Evolutionary conservation across 1,284 basidiomycete genomes (phyloP).

Genomic region (Cryptococcus sp.): DNA sequence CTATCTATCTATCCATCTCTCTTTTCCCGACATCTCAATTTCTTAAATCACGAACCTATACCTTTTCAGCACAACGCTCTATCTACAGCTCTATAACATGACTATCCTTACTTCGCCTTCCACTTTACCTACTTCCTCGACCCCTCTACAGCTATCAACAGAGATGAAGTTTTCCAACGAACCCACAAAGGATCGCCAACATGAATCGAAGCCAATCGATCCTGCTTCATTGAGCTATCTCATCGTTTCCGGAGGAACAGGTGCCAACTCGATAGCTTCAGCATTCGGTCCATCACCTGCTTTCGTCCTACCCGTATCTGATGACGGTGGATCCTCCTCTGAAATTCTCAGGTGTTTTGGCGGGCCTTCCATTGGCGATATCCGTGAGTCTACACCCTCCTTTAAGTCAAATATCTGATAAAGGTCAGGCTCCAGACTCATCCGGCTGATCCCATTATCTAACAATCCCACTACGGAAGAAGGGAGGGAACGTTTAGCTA

Average conservation of each 20-base stretch:
- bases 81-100: too few species aligned
- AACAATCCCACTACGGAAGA: conserved; percentile 13
- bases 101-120: too few species aligned
- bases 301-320: conserved; percentile 50
- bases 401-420: not conserved
- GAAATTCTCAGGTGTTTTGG: conserved; percentile 52
- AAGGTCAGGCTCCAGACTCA: conserved; percentile 48
- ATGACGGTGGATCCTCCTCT: conserved; percentile 52
- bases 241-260: conserved; percentile 53
- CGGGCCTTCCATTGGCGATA: conserved; percentile 50
- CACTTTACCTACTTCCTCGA: too few species aligned
- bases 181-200: too few species aligned
- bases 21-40: too few species aligned
- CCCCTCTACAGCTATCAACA: too few species aligned
- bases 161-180: too few species aligned
- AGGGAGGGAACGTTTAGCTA: conserved; percentile 53
- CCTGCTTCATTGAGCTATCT: conserved; percentile 31
- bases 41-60: too few species aligned
- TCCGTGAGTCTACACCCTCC: conserved; percentile 37
- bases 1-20: too few species aligned
- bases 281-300: conserved; percentile 51
- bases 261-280: conserved; percentile 52
- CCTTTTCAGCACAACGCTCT: too few species aligned
- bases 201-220: not conserved
- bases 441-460: conserved; percentile 51